Evolutionary conservation across 106 monocot species (phyloP), one percentile per base, ranked within the genome.

Genomic region (Alisma plantagoaquatica): DNA sequence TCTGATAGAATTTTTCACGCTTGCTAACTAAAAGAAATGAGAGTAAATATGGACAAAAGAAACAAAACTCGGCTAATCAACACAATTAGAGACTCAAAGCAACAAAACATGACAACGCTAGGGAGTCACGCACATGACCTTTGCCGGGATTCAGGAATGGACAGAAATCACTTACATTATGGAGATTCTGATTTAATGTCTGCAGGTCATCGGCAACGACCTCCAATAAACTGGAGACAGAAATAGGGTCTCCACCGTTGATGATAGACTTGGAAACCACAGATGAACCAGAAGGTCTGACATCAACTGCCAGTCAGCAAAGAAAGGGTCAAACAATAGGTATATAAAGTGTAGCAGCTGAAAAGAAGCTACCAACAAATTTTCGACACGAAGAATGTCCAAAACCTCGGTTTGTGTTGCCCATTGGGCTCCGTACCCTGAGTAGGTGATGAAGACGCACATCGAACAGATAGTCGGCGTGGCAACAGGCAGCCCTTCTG

Each of bases 181-280:
- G 68, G 5, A 93, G 72, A 49, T 87, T 93, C 17, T 79, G 61
- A 62, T 87, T 87, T 7, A 93, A 76, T 28, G 29, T 68, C 32
- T 62, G 67, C 38, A 92, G 50, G 48, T 87, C 86, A 28, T 64
- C 68, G 0, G 79, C 55, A 38, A 87, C 86, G 3, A 70, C 68
- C 50, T 79, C 77, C 41, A 87, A 32, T 60, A 87, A 60, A 3
- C 74, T 44, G 26, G 83, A 74, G 23, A 87, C 51, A 3, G 76
- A 79, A 69, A 77, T 54, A 3, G 63, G 61, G 0, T 47, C 65
- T 26, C 19, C 5, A 18, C 32, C 20, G 11, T 57, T 29, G 49
- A 56, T 10, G n/a, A 51, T 24, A 0, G 25, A 54, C 46, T 29
- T 31, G 3, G 35, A 10, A 46, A 24, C 43, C 18, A 38, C 57